A percentile compares a stretch with the other conserved stretches of the same genome.
These are phyloP conservation scores for Zygotorulaspora chibaensis DNA, from an alignment of 805 yeast genomes.

Conservation along the genomic window DNA sequence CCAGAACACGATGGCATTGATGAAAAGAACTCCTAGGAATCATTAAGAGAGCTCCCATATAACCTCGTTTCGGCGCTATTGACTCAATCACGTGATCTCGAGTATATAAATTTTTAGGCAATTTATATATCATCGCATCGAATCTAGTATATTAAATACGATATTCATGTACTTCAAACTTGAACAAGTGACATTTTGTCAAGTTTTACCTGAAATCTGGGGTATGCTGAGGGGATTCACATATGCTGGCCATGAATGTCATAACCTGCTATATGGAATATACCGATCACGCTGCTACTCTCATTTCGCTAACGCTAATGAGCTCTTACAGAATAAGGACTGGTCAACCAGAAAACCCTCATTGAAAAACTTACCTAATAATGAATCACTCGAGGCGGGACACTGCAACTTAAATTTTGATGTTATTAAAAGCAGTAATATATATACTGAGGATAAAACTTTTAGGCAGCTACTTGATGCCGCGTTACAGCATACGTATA, in stretches of 20 bases:
- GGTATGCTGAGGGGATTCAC: not conserved
- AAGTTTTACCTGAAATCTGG: not conserved
- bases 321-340: constrained; percentile 11
- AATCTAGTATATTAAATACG: too few relatives aligned
- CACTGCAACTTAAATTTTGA: constrained; percentile 7
- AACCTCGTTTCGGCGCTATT: too few relatives aligned
- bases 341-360: constrained; percentile 18
- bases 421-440: constrained; percentile 4
- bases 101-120: not conserved
- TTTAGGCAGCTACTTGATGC: constrained; percentile 15
- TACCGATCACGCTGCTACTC: not conserved
- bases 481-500: constrained; percentile 16
- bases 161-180: too few relatives aligned
- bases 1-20: constrained; percentile 67
- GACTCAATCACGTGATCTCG: not conserved
- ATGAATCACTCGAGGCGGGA: constrained; percentile 7
- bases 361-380: constrained; percentile 16
- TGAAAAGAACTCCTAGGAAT: constrained; percentile 65
- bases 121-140: too few relatives aligned
- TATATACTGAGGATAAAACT: constrained; percentile 8
- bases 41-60: constrained; percentile 41
- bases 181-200: too few relatives aligned
- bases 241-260: not conserved
- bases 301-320: not conserved
- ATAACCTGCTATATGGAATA: not conserved